Base-by-base conservation (phyloP, 345 rosid genomes). In the Corchorus capsularis region DNA sequence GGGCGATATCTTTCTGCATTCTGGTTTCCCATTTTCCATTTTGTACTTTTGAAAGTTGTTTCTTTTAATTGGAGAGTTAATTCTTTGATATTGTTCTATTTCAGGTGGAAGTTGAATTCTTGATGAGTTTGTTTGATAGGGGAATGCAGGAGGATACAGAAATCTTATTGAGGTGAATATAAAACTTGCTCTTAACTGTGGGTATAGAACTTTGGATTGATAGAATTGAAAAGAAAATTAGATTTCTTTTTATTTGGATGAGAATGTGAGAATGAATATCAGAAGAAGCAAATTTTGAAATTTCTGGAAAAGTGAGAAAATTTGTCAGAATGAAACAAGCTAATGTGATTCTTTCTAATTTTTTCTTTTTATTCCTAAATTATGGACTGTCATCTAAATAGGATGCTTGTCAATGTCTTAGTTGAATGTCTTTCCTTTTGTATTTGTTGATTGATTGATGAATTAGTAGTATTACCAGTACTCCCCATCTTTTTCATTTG, bases 51-150 rank as follows among this genome's bases (percentile, higher is more conserved):
- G 5, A 17, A 17, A 32, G 3, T 3, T 67, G 8, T 46, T 37
- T 73, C 5, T 15, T 66, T 32, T 1, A 35, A 15, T 4, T 39
- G 41, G 55, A 39, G 16, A 56, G 5, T 49, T 27, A 5, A 37
- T 37, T 62, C 43, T 39, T 13, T 27, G 32, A 39, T 17, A 9
- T 17, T 43, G 14, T 45, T 66, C 15, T 35, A 20, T 72, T 71
- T 64, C 75, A 77, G 86, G 79, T 75, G 73, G 82, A 80, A 61
- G 73, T 80, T 35, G 82, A 78, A 37, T 62, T 60, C 59, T 41
- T 80, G 34, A 83, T 83, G 81, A 65, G 77, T 46, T 59, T 74
- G 49, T 67, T 83, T 17, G 79, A 72, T 43, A 75, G 69, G 34
- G 69, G 50, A 13, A 35, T 77, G 14, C 72, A 74, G 20, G 77